Conservation (phyloP, 768 basidiomycete species). For the Russula virescens region DNA sequence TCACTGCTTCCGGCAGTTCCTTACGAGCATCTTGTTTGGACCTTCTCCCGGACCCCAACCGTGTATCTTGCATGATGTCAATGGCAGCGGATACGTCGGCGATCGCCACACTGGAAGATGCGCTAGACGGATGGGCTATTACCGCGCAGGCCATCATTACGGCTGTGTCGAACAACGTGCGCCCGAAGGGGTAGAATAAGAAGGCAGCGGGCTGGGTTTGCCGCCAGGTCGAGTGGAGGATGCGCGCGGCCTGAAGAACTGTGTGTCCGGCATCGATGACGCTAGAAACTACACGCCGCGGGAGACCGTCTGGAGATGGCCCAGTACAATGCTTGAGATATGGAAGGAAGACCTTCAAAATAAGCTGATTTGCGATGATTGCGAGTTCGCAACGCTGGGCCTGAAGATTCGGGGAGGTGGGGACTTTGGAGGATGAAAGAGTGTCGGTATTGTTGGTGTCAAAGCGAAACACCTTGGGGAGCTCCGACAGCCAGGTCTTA, state of each 20-base stretch:
- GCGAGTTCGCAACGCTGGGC: constrained; percentile 56
- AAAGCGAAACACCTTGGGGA: constrained; percentile 48
- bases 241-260: constrained; percentile 48
- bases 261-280: constrained; percentile 61
- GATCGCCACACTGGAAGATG: constrained; percentile 44
- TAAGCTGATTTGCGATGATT: constrained; percentile 52
- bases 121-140: constrained; percentile 44
- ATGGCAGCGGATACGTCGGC: constrained; percentile 43
- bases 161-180: constrained; percentile 60
- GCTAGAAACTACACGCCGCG: constrained; percentile 51
- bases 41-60: constrained; percentile 26
- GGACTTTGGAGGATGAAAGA: constrained; percentile 21
- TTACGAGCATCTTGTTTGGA: constrained; percentile 33
- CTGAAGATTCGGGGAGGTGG: constrained; percentile 35
- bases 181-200: constrained; percentile 54
- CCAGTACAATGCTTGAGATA: constrained; percentile 40
- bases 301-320: constrained; percentile 30
- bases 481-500: constrained; percentile 44
- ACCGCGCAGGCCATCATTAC: constrained; percentile 59
- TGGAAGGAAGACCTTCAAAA: constrained; percentile 63
- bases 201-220: constrained; percentile 42
- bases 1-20: constrained; percentile 32
- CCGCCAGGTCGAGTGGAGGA: constrained; percentile 39
- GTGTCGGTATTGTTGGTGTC: constrained; percentile 33
- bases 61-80: constrained; percentile 37